Evolutionary conservation across 371 early-diverging fungal genomes (phyloP).

Genomic region (Apophysomyces ossiformis): DNA sequence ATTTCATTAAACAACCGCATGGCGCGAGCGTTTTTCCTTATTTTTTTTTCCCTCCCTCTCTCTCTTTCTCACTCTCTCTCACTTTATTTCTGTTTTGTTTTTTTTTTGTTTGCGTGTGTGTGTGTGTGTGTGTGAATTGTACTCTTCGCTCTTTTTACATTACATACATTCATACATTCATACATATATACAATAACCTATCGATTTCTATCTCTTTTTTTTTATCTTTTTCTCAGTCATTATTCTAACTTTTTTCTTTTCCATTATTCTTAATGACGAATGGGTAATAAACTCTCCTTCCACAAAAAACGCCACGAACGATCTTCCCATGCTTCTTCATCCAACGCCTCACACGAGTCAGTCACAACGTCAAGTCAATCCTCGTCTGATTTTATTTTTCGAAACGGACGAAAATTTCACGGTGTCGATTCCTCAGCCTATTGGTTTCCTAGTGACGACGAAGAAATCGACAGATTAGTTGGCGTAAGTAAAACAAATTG

Average conservation of each 20-base stretch:
- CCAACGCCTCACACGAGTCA: background rate
- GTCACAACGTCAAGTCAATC: constrained; percentile 17
- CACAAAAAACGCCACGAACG: constrained; percentile 4
- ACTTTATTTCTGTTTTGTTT: background rate
- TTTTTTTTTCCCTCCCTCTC: background rate
- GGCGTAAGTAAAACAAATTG: constrained; percentile 30
- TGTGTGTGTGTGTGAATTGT: no score
- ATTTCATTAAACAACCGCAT: constrained; percentile 9
- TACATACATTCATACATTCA: no score
- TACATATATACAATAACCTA: no score
- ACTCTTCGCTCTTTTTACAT: no score
- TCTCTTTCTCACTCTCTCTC: background rate
- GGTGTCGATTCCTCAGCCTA: constrained; percentile 32
- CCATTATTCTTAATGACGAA: background rate
- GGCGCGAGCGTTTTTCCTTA: background rate
- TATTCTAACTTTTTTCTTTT: background rate
- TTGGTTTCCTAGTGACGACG: constrained; percentile 51
- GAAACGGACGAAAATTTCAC: constrained; percentile 27
- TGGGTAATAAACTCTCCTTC: constrained; percentile 10
- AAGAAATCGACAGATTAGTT: constrained; percentile 45
- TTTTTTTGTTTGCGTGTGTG: background rate
- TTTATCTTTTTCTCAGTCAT: background rate
- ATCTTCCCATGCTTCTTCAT: background rate
- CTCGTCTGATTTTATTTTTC: constrained; percentile 16
- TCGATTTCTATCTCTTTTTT: background rate